Base-by-base conservation (phyloP, 1,284 basidiomycete species). In the Inonotus obliquus region DNA sequence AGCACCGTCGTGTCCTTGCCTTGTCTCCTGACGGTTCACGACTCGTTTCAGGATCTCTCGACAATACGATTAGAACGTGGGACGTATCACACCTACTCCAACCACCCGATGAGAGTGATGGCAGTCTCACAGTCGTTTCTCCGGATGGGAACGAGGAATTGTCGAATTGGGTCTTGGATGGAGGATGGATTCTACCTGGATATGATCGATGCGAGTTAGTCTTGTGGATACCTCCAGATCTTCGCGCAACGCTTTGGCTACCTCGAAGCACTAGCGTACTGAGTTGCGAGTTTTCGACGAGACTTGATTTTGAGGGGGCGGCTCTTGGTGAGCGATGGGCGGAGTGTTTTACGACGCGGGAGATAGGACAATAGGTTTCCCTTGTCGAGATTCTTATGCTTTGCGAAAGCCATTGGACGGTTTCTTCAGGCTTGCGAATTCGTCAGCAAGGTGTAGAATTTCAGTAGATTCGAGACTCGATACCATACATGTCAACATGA, bases 1-100 rank as follows among this genome's bases (percentile, higher is more conserved):
- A 9, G n/a, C 6, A 6, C 10, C 9, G 11, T 54, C 21, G 9
- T 17, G 52, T 54, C 52, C 23, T 29, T 54, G 35, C 56, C 7
- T 62, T 62, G n/a, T 53, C 39, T 4, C 55, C 55, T 7, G 55
- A 57, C 25, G 54, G 44, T 10, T 9, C n/a, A 11, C 37, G 32
- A 4, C 11, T 60, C 11, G 52, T 48, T 27, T 60, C 59, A 5
- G 51, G 52, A 23, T 54, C 59, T 10, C 6, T 3, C 3, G 59
- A 60, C 39, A 25, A 32, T 13, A 55, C 39, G 6, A 44, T 60
- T 14, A 52, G 59, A 27, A 32, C 51, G 2, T 61, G 60, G 60
- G 54, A 48, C 23, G 47, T 27, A 9, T 19, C 25, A 27, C 9
- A 27, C n/a, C 6, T 25, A 23, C 47, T 48, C n/a, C 21, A 21